Conservation (phyloP, 176 grass and related monocot genomes). For the Oryza coarctata region DNA sequence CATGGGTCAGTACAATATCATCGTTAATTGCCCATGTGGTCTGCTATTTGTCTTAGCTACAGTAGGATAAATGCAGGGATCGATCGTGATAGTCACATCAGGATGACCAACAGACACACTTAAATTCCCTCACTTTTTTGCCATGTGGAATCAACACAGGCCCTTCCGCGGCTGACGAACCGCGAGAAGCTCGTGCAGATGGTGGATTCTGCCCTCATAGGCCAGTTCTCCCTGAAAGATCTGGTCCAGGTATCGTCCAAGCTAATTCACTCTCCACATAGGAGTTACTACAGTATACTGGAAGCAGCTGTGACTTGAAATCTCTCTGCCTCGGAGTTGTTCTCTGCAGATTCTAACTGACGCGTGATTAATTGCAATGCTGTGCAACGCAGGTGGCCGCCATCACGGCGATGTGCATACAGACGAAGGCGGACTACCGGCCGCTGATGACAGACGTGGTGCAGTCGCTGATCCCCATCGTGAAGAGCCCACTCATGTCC, state of each 20-base stretch:
- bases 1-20: constrained; percentile 57
- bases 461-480: constrained; percentile 94
- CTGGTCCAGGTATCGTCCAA: constrained; percentile 65
- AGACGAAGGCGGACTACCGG: constrained; percentile 90
- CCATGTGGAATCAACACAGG: constrained; percentile 35
- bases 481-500: constrained; percentile 45
- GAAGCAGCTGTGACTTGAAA: no score
- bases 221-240: constrained; percentile 82
- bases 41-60: neutral
- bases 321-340: no score
- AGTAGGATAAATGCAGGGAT: neutral
- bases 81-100: neutral
- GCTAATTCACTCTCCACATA: neutral
- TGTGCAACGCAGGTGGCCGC: constrained; percentile 72
- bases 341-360: neutral
- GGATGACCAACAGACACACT: neutral
- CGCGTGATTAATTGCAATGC: no score
- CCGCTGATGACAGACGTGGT: constrained; percentile 97
- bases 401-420: constrained; percentile 90
- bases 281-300: no score
- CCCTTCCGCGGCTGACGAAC: constrained; percentile 79
- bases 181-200: constrained; percentile 77
- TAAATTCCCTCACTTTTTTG: neutral
- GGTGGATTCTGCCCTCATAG: constrained; percentile 76
- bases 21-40: neutral